These are phyloP conservation scores for Dryas drummondii DNA, from an alignment of 306 rosid species.

Conservation along the genomic window DNA sequence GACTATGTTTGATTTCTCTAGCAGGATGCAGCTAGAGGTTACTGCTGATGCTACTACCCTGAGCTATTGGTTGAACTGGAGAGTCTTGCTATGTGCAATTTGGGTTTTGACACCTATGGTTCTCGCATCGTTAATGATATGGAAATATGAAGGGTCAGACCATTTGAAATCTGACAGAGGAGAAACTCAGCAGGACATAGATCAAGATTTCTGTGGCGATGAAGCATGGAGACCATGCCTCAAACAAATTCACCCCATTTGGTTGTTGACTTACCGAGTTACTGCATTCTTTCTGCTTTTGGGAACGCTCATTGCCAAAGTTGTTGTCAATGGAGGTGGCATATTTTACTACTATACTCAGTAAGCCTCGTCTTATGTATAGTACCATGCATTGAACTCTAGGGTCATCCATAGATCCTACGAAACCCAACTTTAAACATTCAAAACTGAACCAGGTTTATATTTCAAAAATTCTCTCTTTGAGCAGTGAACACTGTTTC, in stretches of 20 bases:
- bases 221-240: slow-evolving; percentile 81
- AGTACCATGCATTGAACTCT: neutral
- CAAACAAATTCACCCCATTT: slow-evolving; percentile 57
- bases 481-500: neutral
- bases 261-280: slow-evolving; percentile 61
- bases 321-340: slow-evolving; percentile 34
- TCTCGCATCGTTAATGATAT: slow-evolving; percentile 38
- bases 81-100: slow-evolving; percentile 50
- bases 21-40: slow-evolving; percentile 55
- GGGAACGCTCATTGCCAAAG: slow-evolving; percentile 44
- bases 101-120: slow-evolving; percentile 52
- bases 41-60: slow-evolving; percentile 45
- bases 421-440: neutral
- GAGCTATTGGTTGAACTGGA: slow-evolving; percentile 82
- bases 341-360: slow-evolving; percentile 68
- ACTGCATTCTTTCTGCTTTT: slow-evolving; percentile 50
- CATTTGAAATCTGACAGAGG: slow-evolving; percentile 31
- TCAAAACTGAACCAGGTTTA: neutral
- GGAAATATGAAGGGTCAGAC: slow-evolving; percentile 44
- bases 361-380: slow-evolving; percentile 45
- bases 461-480: neutral
- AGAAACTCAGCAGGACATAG: slow-evolving; percentile 38
- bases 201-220: slow-evolving; percentile 30
- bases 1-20: slow-evolving; percentile 12
- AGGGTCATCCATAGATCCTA: neutral